phyloP scores from a whole-genome alignment of 116 monocot species.

The Iris pallida region DNA sequence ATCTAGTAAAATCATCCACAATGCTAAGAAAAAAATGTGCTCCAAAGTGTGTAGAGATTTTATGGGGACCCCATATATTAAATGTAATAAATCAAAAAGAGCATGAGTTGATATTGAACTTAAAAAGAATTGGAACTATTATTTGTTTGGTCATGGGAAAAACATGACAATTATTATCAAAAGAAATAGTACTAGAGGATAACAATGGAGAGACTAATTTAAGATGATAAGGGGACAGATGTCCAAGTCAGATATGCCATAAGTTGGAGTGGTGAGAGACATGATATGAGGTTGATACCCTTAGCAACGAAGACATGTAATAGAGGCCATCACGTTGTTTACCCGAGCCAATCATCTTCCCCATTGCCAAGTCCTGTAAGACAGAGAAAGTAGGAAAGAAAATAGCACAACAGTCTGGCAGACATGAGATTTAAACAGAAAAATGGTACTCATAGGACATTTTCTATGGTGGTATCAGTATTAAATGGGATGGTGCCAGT shows the following conservation, averaged over 20 bases:
- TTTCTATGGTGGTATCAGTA: background rate
- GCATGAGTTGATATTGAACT: background rate
- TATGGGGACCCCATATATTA: background rate
- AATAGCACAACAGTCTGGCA: conserved; percentile 5
- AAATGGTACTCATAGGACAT: conserved; percentile 14
- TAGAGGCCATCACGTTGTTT: conserved; percentile 14
- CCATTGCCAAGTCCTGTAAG: conserved; percentile 16
- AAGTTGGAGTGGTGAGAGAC: background rate
- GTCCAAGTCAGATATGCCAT: background rate
- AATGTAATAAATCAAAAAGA: background rate
- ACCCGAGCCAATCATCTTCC: conserved; percentile 23
- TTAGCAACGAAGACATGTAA: background rate
- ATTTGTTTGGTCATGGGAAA: background rate
- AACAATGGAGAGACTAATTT: background rate
- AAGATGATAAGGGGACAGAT: background rate
- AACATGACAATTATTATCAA: background rate
- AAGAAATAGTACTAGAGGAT: background rate
- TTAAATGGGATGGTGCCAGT: background rate
- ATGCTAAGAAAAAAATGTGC: background rate
- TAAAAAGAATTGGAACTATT: background rate
- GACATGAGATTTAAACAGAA: conserved; percentile 13
- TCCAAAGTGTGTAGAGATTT: background rate
- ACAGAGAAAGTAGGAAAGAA: conserved; percentile 28
- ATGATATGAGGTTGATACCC: background rate
- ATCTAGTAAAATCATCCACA: background rate